phyloP scores from a whole-genome alignment of 192 early-diverging fungal genomes.

The Coemansia sp. region DNA sequence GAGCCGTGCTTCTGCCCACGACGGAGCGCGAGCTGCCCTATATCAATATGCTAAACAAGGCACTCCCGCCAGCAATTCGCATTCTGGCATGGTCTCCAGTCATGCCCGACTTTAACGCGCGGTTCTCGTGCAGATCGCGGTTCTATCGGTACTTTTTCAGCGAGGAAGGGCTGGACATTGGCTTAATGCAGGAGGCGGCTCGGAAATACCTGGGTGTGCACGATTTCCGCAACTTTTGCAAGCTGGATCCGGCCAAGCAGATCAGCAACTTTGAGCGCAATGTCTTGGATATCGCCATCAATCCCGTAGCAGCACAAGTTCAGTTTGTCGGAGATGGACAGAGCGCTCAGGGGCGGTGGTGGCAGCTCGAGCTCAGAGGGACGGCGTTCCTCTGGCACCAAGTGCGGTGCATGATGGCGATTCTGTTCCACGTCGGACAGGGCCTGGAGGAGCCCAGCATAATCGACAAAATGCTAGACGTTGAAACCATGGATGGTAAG shows the following conservation, averaged over 20 bases:
- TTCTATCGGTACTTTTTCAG: slow-evolving; percentile 94
- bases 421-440: slow-evolving; percentile 86
- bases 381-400: slow-evolving; percentile 98
- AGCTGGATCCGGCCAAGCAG: slow-evolving; percentile 86
- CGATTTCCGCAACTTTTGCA: slow-evolving; percentile 97
- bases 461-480: slow-evolving; percentile 70
- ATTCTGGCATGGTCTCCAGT: slow-evolving; percentile 93
- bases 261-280: slow-evolving; percentile 78
- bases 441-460: slow-evolving; percentile 75
- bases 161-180: slow-evolving; percentile 66
- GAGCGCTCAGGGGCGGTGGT: slow-evolving; percentile 35
- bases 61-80: slow-evolving; percentile 87
- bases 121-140: slow-evolving; percentile 82
- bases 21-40: slow-evolving; percentile 72
- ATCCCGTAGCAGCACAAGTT: slow-evolving; percentile 43
- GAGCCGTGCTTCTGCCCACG: slow-evolving; percentile 23
- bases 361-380: slow-evolving; percentile 76
- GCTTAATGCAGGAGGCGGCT: slow-evolving; percentile 76
- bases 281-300: slow-evolving; percentile 67
- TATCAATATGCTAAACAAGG: slow-evolving; percentile 78
- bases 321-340: slow-evolving; percentile 24
- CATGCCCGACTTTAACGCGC: slow-evolving; percentile 74
- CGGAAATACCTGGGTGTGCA: slow-evolving; percentile 74
- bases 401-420: slow-evolving; percentile 94
- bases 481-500: slow-evolving; percentile 63